These are phyloP conservation scores for Anisodus tanguticus DNA, from an alignment of 257 asterid species.

Conservation along the genomic window DNA sequence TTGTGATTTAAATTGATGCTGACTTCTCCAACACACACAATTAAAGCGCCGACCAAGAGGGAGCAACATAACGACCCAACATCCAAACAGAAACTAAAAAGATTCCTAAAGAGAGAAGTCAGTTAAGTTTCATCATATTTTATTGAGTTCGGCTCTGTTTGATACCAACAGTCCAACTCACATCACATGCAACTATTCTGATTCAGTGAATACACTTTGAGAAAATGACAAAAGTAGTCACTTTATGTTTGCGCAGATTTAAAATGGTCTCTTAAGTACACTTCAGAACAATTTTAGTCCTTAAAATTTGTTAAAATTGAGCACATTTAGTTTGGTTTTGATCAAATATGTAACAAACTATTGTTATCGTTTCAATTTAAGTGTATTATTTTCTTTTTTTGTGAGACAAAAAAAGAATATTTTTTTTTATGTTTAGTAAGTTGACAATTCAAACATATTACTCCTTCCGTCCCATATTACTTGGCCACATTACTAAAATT, in stretches of 20 bases:
- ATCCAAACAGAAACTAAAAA: background rate
- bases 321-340: no score
- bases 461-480: no score
- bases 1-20: background rate
- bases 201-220: background rate
- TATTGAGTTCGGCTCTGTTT: background rate
- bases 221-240: background rate
- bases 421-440: no score
- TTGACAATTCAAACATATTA: no score
- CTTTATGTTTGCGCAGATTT: no score
- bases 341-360: background rate
- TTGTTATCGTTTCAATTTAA: no score
- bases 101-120: constrained; percentile 15
- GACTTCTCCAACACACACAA: background rate
- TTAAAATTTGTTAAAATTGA: no score
- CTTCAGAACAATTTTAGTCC: no score
- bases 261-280: no score
- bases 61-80: constrained; percentile 18
- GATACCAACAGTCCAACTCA: background rate
- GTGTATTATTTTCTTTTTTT: no score
- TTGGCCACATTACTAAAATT: no score
- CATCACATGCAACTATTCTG: background rate
- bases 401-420: no score
- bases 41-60: constrained; percentile 27
- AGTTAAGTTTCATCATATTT: background rate